Evolutionary conservation across 768 basidiomycete genomes (phyloP).

Genomic region (Boletus coccyginus): DNA sequence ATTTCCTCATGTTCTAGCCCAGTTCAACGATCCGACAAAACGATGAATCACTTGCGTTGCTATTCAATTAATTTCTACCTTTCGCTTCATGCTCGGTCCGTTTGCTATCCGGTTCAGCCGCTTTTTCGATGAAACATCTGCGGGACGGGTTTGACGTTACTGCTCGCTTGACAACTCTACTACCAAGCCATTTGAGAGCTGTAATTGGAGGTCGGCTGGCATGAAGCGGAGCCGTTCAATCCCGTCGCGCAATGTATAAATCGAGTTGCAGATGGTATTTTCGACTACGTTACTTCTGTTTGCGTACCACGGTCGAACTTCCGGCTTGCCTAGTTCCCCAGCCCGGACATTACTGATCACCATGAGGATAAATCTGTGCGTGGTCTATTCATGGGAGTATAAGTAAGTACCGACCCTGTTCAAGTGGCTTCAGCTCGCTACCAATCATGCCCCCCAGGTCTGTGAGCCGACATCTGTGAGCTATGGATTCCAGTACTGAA

Average conservation of each 20-base stretch:
- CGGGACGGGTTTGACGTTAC: too few species aligned
- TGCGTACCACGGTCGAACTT: background rate
- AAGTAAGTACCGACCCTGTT: background rate
- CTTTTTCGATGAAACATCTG: background rate
- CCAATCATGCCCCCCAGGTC: slow-evolving; percentile 12
- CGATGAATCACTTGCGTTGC: too few species aligned
- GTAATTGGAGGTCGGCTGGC: background rate
- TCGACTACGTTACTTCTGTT: background rate
- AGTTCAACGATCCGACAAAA: background rate
- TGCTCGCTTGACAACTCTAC: background rate
- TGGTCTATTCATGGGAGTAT: slow-evolving; percentile 1
- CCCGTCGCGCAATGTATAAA: too few species aligned
- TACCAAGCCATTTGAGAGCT: background rate
- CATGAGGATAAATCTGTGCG: slow-evolving; percentile 1
- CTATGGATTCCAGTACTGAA: background rate
- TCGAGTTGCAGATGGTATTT: background rate
- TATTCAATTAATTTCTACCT: background rate
- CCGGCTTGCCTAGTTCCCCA: background rate
- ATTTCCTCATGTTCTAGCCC: background rate
- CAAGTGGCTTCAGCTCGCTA: background rate
- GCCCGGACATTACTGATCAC: background rate
- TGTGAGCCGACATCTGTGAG: background rate
- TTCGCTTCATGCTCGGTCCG: background rate
- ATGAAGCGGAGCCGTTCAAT: background rate
- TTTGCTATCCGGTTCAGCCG: background rate